Base-by-base conservation (phyloP, 768 basidiomycete genomes). In the Leccinum incarnatum region DNA sequence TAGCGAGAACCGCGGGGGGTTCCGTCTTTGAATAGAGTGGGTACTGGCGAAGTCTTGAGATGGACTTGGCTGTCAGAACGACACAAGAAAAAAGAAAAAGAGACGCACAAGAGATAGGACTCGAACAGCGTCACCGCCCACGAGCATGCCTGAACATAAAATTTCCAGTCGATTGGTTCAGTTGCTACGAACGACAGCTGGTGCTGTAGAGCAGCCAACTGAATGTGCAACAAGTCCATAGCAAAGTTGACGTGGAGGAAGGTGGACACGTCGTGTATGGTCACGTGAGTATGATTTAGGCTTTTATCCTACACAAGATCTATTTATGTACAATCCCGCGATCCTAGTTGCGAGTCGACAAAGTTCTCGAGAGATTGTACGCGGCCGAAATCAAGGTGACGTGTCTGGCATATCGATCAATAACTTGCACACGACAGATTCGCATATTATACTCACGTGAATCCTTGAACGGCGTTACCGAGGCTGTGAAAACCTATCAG, bases 401-500 rank as follows among this genome's bases (percentile, higher is more conserved):
- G 58, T 93, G 90, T 12, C 89, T 91, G 53, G 8, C 48, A 47
- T 36, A 14, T 25, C 37, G 30, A 29, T 48, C 27, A 58, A 3
- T 49, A 27, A 51, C 2, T 15, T 10, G 5, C 29, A 5, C 15
- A 42, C 30, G 36, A 48, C 36, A 12, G 4, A 30, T 40, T 40
- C 14, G 45, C 40, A 15, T 21, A 19, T 29, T 25, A 32, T 12
- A 81, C 89, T 63, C 73, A 90, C 88, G 91, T 94, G 73, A 94
- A 94, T 34, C 91, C 92, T 73, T 94, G 92, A 19, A 93, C 91
- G 2, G 91, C 88, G 62, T 94, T 94, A 5, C 91, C 91, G 42
- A 94, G 80, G 14, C 91, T 91, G 53, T 6, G 15, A 52, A 50
- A 49, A 19, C 48, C 17, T 40, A 48, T 62, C 30, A 56, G 57